Conservation (phyloP, 176 grass and related monocot species). For the Oropetium thomaeum region DNA sequence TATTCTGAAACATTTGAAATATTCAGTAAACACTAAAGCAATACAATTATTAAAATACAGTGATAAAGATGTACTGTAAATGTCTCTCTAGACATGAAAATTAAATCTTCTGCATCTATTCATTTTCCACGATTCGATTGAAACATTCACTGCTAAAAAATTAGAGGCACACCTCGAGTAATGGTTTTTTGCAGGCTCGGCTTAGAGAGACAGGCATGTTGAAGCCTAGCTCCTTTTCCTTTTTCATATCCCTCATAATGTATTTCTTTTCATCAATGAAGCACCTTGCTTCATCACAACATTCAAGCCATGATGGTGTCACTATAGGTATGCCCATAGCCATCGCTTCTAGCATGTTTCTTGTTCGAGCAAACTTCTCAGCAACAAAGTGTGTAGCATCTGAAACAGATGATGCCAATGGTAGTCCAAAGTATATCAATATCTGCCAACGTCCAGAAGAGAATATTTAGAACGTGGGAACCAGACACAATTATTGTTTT, state of each 20-base stretch:
- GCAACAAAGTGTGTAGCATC: conserved; percentile 89
- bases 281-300: conserved; percentile 59
- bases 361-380: conserved; percentile 84
- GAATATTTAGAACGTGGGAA: neutral
- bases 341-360: conserved; percentile 91
- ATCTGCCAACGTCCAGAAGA: conserved; percentile 48
- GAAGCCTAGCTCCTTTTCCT: conserved; percentile 81
- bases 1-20: conserved; percentile 54
- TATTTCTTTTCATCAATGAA: conserved; percentile 79
- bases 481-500: conserved; percentile 5
- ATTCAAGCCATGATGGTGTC: conserved; percentile 77
- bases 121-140: conserved; percentile 9
- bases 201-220: conserved; percentile 65
- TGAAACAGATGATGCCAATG: conserved; percentile 45
- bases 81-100: conserved; percentile 24
- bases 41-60: neutral
- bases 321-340: conserved; percentile 74
- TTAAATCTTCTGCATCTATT: conserved; percentile 8
- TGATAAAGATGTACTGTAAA: neutral
- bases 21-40: neutral
- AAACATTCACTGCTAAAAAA: conserved; percentile 13
- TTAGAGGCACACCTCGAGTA: conserved; percentile 60
- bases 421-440: conserved; percentile 58
- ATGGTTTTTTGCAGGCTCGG: conserved; percentile 42
- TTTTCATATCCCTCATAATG: conserved; percentile 84